Evolutionary conservation across 202 grass and related monocot genomes (phyloP).

Genomic region (Elaeis oleifera): DNA sequence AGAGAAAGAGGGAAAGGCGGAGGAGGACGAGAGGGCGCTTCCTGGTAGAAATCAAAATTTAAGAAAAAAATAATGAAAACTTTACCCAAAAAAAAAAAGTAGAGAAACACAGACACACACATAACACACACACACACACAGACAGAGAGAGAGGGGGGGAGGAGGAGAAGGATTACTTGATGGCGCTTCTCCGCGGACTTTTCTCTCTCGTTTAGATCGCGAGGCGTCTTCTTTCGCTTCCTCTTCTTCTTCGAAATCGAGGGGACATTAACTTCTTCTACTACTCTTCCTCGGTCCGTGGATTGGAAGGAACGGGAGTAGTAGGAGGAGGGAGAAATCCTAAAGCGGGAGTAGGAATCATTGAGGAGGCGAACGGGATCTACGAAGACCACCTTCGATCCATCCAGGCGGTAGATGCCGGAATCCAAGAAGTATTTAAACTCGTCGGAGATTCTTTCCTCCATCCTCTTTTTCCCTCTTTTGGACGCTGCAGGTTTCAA

Average conservation of each 20-base stretch:
- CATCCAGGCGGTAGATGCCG: slow-evolving; percentile 50
- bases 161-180: slow-evolving; percentile 28
- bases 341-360: slow-evolving; percentile 48
- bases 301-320: slow-evolving; percentile 63
- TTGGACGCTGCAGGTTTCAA: no score
- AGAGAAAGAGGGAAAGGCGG: neutral
- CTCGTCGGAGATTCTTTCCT: slow-evolving; percentile 21
- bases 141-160: no score
- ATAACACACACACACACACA: no score
- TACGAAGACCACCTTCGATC: slow-evolving; percentile 35
- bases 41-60: neutral
- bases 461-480: neutral
- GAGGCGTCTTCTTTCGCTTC: slow-evolving; percentile 27
- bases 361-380: slow-evolving; percentile 73
- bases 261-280: slow-evolving; percentile 10
- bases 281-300: neutral
- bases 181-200: slow-evolving; percentile 53
- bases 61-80: neutral
- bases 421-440: slow-evolving; percentile 30
- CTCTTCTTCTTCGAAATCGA: slow-evolving; percentile 34
- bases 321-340: slow-evolving; percentile 59
- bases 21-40: neutral
- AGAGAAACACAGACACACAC: no score
- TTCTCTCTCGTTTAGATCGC: slow-evolving; percentile 55
- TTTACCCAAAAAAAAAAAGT: no score